Conservation (phyloP, 305 asterid species). For the Stenogyne calaminthoides region DNA sequence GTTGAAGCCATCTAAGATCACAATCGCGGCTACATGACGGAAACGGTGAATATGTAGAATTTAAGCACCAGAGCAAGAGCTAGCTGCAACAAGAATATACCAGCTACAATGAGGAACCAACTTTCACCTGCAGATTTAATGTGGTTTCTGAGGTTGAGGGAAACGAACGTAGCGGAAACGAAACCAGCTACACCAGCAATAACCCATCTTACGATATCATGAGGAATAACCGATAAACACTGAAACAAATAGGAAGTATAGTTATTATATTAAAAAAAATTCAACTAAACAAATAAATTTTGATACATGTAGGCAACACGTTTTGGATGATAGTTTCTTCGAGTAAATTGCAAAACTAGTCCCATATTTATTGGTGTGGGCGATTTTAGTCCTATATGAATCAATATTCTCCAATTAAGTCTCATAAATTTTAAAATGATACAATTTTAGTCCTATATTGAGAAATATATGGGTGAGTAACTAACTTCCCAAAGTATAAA, state of each 20-base stretch:
- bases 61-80: constrained; percentile 88
- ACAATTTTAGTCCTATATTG: too few relatives aligned
- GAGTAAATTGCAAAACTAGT: too few relatives aligned
- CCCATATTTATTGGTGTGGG: too few relatives aligned
- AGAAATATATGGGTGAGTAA: background rate
- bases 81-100: constrained; percentile 89
- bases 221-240: constrained; percentile 89
- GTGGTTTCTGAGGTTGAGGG: constrained; percentile 86
- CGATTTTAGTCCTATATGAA: too few relatives aligned
- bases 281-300: constrained; percentile 2
- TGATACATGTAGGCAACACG: background rate
- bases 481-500: background rate
- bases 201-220: constrained; percentile 88
- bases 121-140: constrained; percentile 93
- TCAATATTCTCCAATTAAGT: too few relatives aligned
- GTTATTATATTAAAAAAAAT: background rate
- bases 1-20: constrained; percentile 19
- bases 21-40: constrained; percentile 39
- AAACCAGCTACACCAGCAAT: constrained; percentile 92
- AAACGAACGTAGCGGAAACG: constrained; percentile 94
- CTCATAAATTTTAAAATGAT: too few relatives aligned
- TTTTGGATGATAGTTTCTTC: background rate
- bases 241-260: constrained; percentile 42
- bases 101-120: constrained; percentile 88
- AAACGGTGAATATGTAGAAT: constrained; percentile 76